phyloP scores from a whole-genome alignment of 192 early-diverging fungal genomes.

The Chytriomyces hyalinus region DNA sequence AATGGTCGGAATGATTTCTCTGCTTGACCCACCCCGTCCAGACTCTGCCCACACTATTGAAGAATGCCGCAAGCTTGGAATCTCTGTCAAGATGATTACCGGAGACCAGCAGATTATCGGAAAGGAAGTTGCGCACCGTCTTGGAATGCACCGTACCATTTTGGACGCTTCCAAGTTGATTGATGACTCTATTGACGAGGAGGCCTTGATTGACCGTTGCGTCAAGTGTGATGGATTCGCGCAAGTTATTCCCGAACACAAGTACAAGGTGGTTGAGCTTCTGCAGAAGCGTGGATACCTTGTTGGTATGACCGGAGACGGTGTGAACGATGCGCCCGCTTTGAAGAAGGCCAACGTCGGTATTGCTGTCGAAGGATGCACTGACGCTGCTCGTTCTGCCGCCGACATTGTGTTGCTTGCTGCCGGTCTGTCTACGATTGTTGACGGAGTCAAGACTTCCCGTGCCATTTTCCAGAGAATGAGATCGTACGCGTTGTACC shows the following conservation, averaged over 20 bases:
- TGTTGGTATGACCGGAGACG: conserved; percentile 96
- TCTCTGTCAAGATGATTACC: conserved; percentile 90
- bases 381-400: conserved; percentile 94
- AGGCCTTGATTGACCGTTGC: conserved; percentile 81
- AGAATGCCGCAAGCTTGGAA: conserved; percentile 81
- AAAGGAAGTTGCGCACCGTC: conserved; percentile 88
- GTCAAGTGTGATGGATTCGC: conserved; percentile 95
- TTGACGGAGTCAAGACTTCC: conserved; percentile 87
- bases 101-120: conserved; percentile 89
- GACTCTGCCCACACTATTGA: conserved; percentile 90
- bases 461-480: conserved; percentile 97
- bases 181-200: conserved; percentile 75
- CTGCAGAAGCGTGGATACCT: conserved; percentile 86
- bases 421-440: conserved; percentile 89
- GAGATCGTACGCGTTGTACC: conserved; percentile 74
- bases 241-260: conserved; percentile 98
- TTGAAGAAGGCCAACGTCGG: conserved; percentile 98
- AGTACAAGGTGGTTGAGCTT: conserved; percentile 93
- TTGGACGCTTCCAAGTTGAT: conserved; percentile 85
- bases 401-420: conserved; percentile 95
- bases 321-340: conserved; percentile 97
- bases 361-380: conserved; percentile 96
- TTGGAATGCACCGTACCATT: conserved; percentile 91
- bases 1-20: conserved; percentile 91
- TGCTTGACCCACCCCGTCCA: conserved; percentile 90